Evolutionary conservation across 192 early-diverging fungal species (phyloP).

Genomic region (Coemansia reversa): DNA sequence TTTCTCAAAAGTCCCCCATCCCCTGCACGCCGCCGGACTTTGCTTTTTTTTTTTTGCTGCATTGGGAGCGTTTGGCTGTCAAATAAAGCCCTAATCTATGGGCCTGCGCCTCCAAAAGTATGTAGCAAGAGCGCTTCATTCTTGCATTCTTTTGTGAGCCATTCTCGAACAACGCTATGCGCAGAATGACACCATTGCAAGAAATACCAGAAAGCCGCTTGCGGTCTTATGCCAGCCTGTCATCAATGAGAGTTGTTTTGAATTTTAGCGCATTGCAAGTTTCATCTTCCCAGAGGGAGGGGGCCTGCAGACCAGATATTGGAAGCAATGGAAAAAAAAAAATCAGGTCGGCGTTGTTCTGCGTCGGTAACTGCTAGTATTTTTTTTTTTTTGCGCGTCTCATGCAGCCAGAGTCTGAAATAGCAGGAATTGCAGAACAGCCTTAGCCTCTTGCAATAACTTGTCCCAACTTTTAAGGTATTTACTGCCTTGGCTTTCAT

Average conservation of each 20-base stretch:
- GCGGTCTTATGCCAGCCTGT: not conserved
- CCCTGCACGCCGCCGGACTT: not conserved
- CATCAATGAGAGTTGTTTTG: not conserved
- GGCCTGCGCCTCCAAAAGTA: not conserved
- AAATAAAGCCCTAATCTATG: not conserved
- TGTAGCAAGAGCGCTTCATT: not conserved
- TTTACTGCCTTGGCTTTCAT: slow-evolving; percentile 14
- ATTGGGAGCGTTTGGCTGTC: not conserved
- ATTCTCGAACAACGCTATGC: not conserved
- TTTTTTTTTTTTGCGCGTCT: not conserved
- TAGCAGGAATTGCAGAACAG: slow-evolving; percentile 10
- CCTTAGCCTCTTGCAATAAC: not conserved
- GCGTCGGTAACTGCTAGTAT: not conserved
- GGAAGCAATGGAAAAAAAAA: not conserved
- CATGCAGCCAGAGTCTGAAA: slow-evolving; percentile 5
- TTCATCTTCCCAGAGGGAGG: not conserved
- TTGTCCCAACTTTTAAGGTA: not conserved
- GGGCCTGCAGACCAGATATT: not conserved
- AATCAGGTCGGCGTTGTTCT: not conserved
- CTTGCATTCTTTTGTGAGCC: not conserved
- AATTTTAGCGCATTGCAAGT: not conserved
- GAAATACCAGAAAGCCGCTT: not conserved
- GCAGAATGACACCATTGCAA: not conserved
- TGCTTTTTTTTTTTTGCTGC: not conserved
- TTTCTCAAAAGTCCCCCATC: not conserved